Evolutionary conservation across 768 basidiomycete species (phyloP), one percentile per base, ranked within the genome.

Genomic region (Dendrothele bispora): DNA sequence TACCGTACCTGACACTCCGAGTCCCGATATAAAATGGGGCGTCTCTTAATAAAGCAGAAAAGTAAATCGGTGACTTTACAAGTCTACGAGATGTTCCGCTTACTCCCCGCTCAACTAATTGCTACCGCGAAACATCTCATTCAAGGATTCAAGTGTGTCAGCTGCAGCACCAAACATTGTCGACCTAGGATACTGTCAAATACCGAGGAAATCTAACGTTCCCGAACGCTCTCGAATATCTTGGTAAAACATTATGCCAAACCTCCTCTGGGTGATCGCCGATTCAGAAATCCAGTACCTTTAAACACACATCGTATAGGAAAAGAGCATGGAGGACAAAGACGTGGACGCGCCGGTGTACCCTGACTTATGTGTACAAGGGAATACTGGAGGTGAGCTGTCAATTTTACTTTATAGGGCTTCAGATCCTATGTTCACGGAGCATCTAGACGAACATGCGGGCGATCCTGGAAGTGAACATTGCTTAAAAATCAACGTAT

Each of bases 391-490:
- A 48, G 58, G 78, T 77, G 45, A 48, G 65, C 60, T 11, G 24
- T 8, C 3, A 18, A 27, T 21, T 11, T 8, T 40, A 43, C 14
- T 17, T 25, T 10, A 4, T 46, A 18, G 20, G 8, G 2, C 7
- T 12, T 46, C 21, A 15, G 21, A 28, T 14, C 42, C 20, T 2
- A 11, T 28, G 2, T 28, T 18, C 44, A 15, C 5, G 30, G n/a
- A 20, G 17, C 50, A 17, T 22, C 54, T n/a, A 82, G 78, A 37
- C 17, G 78, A 76, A 7, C 81, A 82, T 55, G 71, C 76, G 20
- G 82, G 83, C 39, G 82, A 83, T 24, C 79, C 80, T 11, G 83
- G 84, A 10, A 78, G 75, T 35, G 83, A 86, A 62, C 82, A 85
- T 52, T 86, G 82, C 52, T 61, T 86, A 27, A 84, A 84, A 39